Evolutionary conservation across 805 yeast genomes (phyloP), one percentile per base, ranked within the genome.

Genomic region (Saitoella complicata): DNA sequence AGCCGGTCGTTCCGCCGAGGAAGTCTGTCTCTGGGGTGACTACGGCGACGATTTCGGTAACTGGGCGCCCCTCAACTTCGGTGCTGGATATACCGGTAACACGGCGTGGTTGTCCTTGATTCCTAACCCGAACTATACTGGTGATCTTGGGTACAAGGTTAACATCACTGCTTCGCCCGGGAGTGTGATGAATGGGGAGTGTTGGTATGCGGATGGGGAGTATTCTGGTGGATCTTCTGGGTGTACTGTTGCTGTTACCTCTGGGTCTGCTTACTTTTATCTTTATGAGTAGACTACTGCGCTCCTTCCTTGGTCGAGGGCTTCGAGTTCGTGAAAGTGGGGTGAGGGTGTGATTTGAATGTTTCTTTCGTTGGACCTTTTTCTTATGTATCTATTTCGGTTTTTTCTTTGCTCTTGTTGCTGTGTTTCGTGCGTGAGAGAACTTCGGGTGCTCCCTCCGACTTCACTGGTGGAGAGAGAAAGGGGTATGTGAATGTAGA

Each of bases 61-160:
- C 82, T 88, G 95, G 96, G 94, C 97, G 53, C 97, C 97, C 56
- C 71, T 88, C 54, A 83, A 80, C 67, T 71, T 91, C 57, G 98
- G 98, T 64, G 85, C 96, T 43, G 96, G 97, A 60, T 70, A 72
- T 66, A 69, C 82, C 49, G 64, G 61, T 54, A 82, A 83, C 50
- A 68, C 75, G 56, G 70, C 94, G 5, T 51, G 47, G 45, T 66
- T 88, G 56, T 84, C 95, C 6, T 69, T 88, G 65, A 84, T 86
- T 66, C 95, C 95, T 66, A 52, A 52, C 47, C 55, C 55, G 21
- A 86, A 87, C 76, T 84, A 83, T 72, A 53, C 60, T 21, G 61
- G 71, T 13, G 67, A 87, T 46, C 72, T 79, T 45, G 80, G 77
- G 71, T 81, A 63, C 70, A 78, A 77, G 57, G 80, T 82, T 54